These are phyloP conservation scores for Pichia manshurica DNA, from an alignment of 805 yeast genomes.

Conservation along the genomic window DNA sequence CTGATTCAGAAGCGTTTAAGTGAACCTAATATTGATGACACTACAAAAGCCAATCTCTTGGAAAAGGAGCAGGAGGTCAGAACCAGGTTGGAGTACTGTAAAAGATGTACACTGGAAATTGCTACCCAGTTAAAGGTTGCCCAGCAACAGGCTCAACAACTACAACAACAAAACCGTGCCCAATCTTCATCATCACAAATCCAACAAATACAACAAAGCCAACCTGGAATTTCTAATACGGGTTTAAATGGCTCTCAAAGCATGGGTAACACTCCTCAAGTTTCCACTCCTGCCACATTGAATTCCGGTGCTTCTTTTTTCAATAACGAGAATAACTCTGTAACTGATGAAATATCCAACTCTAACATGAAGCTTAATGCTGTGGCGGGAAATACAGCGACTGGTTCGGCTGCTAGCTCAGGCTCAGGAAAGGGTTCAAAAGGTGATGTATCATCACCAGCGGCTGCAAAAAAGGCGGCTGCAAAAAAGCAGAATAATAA, in stretches of 20 bases:
- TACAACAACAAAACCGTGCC: conserved; percentile 7
- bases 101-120: conserved; percentile 34
- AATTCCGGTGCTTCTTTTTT: background rate
- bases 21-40: conserved; percentile 39
- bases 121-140: conserved; percentile 38
- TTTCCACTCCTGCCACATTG: background rate
- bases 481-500: conserved; percentile 14
- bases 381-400: background rate
- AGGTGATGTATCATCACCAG: conserved; percentile 12
- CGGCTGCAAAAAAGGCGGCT: conserved; percentile 19
- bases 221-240: background rate
- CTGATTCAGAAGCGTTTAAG: conserved; percentile 45
- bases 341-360: background rate
- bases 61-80: conserved; percentile 45
- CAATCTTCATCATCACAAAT: conserved; percentile 10
- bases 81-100: conserved; percentile 43
- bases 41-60: conserved; percentile 38
- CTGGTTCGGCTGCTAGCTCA: conserved; percentile 11
- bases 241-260: background rate
- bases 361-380: background rate
- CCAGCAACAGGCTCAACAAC: conserved; percentile 20
- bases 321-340: background rate
- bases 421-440: conserved; percentile 16
- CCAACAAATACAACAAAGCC: background rate
- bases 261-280: background rate